A percentile compares a stretch with the other conserved stretches of the same genome.
Evolutionary conservation across 1,284 basidiomycete genomes (phyloP).

Genomic region (Ceratobasidium papillatum): DNA sequence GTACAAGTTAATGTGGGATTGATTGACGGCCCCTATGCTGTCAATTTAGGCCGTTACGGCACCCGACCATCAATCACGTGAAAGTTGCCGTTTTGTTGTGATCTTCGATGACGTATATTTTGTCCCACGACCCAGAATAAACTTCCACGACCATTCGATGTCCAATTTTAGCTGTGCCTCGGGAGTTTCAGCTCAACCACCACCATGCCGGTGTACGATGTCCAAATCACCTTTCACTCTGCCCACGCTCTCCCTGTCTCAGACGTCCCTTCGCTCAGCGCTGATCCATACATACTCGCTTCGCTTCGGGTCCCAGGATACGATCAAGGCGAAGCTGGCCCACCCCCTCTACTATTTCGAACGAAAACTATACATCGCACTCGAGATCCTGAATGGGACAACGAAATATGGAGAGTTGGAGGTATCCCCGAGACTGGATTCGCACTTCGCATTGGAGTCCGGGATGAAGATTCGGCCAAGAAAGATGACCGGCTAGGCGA

Average conservation of each 20-base stretch:
- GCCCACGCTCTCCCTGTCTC: slow-evolving; percentile 20
- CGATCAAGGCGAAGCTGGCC: neutral
- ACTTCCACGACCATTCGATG: neutral
- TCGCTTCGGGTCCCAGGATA: slow-evolving; percentile 21
- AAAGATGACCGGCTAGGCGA: slow-evolving; percentile 59
- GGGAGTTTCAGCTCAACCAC: neutral
- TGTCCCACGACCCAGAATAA: neutral
- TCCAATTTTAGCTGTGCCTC: neutral
- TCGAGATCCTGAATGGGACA: slow-evolving; percentile 56
- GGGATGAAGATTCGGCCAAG: slow-evolving; percentile 58
- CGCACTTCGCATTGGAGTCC: slow-evolving; percentile 52
- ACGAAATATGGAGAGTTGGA: slow-evolving; percentile 55
- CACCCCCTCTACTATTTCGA: slow-evolving; percentile 53
- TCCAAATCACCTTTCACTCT: slow-evolving; percentile 23
- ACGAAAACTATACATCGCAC: slow-evolving; percentile 54
- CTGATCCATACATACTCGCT: slow-evolving; percentile 62
- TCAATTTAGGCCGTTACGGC: slow-evolving; percentile 10
- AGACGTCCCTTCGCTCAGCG: slow-evolving; percentile 42
- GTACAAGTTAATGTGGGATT: no score
- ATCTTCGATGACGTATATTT: slow-evolving; percentile 18
- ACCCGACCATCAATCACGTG: neutral
- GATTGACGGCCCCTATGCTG: neutral
- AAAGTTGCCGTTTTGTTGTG: neutral
- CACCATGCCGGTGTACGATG: slow-evolving; percentile 10
- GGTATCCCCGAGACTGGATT: slow-evolving; percentile 57